These are phyloP conservation scores for Teratosphaeria zuluensis DNA, from an alignment of 2,329 filamentous ascomycete species.

Conservation along the genomic window DNA sequence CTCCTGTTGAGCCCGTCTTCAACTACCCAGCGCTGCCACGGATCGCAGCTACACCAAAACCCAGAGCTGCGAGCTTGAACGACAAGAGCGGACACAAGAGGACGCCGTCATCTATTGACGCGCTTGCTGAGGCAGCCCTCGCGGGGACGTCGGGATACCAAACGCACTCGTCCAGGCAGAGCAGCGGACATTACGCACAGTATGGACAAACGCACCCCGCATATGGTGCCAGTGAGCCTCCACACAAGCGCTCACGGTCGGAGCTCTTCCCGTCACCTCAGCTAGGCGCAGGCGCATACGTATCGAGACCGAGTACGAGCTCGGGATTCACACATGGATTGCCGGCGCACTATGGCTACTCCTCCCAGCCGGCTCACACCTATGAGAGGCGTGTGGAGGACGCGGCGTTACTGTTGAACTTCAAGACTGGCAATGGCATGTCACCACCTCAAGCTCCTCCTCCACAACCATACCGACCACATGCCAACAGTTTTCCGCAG, in stretches of 20 bases:
- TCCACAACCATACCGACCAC: conserved; percentile 14
- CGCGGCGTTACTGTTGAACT: conserved; percentile 37
- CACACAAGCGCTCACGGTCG: conserved; percentile 51
- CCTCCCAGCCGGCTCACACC: conserved; percentile 8
- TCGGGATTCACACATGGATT: conserved; percentile 29
- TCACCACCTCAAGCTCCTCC: conserved; percentile 6
- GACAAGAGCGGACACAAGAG: conserved; percentile 19
- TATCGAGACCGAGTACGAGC: conserved; percentile 38
- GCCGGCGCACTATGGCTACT: conserved; percentile 3
- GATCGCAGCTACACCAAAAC: conserved; percentile 10
- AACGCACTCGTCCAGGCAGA: background rate
- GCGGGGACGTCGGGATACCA: background rate
- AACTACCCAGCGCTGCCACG: conserved; percentile 23
- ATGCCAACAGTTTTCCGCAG: conserved; percentile 25
- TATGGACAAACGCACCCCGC: conserved; percentile 9
- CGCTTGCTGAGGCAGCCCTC: conserved; percentile 35
- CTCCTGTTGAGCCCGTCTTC: conserved; percentile 24
- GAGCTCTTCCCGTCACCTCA: conserved; percentile 43
- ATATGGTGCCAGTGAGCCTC: conserved; percentile 36
- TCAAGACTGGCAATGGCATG: conserved; percentile 20
- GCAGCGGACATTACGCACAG: conserved; percentile 2
- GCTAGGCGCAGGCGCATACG: conserved; percentile 22
- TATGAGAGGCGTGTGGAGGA: conserved; percentile 34
- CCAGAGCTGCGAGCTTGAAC: conserved; percentile 9
- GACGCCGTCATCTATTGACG: conserved; percentile 32